phyloP scores from a whole-genome alignment of 768 basidiomycete genomes.

The Pholiota conissans region DNA sequence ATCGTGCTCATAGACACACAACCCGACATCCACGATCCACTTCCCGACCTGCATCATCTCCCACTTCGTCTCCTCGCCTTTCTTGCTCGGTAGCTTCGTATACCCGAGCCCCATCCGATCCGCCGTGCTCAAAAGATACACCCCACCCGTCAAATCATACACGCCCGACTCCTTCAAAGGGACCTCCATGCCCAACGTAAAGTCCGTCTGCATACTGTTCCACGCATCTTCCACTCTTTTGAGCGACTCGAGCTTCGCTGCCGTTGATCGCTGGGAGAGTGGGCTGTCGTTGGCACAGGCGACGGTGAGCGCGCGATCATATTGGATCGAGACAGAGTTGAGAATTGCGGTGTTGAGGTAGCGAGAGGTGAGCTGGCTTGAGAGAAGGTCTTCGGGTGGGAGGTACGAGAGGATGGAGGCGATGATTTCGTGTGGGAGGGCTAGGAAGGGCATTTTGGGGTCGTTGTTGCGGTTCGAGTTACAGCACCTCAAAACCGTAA shows the following conservation, averaged over 20 bases:
- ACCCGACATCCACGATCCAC: constrained; percentile 5
- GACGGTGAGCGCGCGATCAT: constrained; percentile 25
- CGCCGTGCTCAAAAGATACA: constrained; percentile 37
- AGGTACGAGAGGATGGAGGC: constrained; percentile 26
- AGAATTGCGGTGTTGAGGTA: constrained; percentile 25
- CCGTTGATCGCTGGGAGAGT: constrained; percentile 15
- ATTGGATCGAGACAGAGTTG: constrained; percentile 31
- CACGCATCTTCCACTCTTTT: constrained; percentile 30
- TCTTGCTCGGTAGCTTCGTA: not conserved
- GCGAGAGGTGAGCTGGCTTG: constrained; percentile 21
- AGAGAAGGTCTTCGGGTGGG: constrained; percentile 21
- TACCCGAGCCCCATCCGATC: constrained; percentile 22
- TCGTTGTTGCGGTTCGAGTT: no score
- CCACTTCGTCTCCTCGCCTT: constrained; percentile 6
- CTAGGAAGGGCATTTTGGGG: not conserved
- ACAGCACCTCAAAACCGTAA: no score
- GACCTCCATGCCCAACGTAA: constrained; percentile 9
- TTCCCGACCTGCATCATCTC: constrained; percentile 1
- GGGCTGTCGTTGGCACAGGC: constrained; percentile 31
- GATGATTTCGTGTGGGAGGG: constrained; percentile 10
- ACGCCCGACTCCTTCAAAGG: constrained; percentile 33
- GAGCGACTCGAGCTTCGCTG: constrained; percentile 27
- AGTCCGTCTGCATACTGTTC: constrained; percentile 6
- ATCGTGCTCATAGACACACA: constrained; percentile 11
- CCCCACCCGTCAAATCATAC: constrained; percentile 41